Percentiles rank a stretch among this genome's conserved stretches.
Conservation (phyloP, 2,329 filamentous ascomycete genomes). For the Hortaea werneckii region DNA sequence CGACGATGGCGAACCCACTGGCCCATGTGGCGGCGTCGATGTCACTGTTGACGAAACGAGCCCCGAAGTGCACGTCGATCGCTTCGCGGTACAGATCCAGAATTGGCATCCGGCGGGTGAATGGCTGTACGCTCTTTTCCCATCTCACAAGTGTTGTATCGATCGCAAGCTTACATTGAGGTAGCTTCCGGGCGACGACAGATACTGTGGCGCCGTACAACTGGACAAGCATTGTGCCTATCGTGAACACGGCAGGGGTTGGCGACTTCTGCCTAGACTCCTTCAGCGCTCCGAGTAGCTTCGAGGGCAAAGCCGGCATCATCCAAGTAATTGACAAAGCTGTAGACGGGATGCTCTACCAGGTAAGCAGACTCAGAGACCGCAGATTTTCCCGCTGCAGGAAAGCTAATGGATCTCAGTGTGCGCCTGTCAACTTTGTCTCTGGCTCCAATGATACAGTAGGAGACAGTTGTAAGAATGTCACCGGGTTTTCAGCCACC, state of each 20-base stretch:
- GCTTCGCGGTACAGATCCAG: slow-evolving; percentile 19
- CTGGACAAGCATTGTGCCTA: slow-evolving; percentile 19
- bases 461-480: slow-evolving; percentile 17
- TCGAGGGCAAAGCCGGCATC: slow-evolving; percentile 18
- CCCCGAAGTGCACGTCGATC: slow-evolving; percentile 18
- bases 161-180: too few species aligned
- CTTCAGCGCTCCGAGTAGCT: slow-evolving; percentile 16
- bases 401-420: slow-evolving; percentile 8
- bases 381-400: background rate
- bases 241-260: slow-evolving; percentile 16
- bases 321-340: slow-evolving; percentile 22
- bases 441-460: slow-evolving; percentile 19
- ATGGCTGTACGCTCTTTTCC: background rate
- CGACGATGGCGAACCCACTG: slow-evolving; percentile 17
- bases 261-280: slow-evolving; percentile 20
- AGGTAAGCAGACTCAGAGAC: slow-evolving; percentile 11
- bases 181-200: slow-evolving; percentile 17
- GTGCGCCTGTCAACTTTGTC: slow-evolving; percentile 23
- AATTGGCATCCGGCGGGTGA: slow-evolving; percentile 16
- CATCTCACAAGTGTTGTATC: too few species aligned
- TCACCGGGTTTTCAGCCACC: slow-evolving; percentile 16
- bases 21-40: slow-evolving; percentile 20
- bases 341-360: slow-evolving; percentile 21
- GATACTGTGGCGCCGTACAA: slow-evolving; percentile 20
- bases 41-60: slow-evolving; percentile 14